These are phyloP conservation scores for Talaromyces nanjingensis DNA, from an alignment of 495 filamentous ascomycete species.

Conservation along the genomic window DNA sequence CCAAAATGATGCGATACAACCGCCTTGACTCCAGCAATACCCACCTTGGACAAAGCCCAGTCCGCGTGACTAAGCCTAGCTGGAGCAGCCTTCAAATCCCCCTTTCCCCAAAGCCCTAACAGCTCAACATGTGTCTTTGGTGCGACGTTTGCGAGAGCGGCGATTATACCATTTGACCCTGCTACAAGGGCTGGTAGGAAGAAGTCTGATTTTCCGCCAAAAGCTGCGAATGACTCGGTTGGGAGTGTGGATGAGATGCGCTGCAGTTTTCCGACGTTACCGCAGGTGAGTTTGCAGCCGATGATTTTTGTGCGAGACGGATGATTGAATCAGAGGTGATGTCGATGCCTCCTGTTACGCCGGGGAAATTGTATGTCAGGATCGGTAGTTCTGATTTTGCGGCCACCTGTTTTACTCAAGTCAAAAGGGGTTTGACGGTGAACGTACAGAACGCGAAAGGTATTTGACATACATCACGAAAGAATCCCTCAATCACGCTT, in stretches of 20 bases:
- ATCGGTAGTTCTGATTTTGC: conserved; percentile 66
- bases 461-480: conserved; percentile 21
- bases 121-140: too few species aligned
- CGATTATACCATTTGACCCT: too few species aligned
- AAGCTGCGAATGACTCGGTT: background rate
- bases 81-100: too few species aligned
- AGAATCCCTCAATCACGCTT: conserved; percentile 57
- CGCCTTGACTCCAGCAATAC: too few species aligned
- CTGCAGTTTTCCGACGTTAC: conserved; percentile 72
- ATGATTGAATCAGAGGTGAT: conserved; percentile 64
- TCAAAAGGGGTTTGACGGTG: background rate
- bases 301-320: conserved; percentile 55
- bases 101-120: too few species aligned
- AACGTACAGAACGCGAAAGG: background rate
- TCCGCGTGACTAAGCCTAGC: too few species aligned
- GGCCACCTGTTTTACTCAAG: conserved; percentile 35
- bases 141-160: too few species aligned
- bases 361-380: conserved; percentile 81
- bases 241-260: conserved; percentile 49
- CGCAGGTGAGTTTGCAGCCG: conserved; percentile 74
- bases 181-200: too few species aligned
- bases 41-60: too few species aligned
- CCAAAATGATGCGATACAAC: too few species aligned
- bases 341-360: conserved; percentile 65
- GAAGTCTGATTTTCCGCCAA: too few species aligned